Base-by-base conservation (phyloP, 1,139 yeast species). In the Pneumocystis sp. region DNA sequence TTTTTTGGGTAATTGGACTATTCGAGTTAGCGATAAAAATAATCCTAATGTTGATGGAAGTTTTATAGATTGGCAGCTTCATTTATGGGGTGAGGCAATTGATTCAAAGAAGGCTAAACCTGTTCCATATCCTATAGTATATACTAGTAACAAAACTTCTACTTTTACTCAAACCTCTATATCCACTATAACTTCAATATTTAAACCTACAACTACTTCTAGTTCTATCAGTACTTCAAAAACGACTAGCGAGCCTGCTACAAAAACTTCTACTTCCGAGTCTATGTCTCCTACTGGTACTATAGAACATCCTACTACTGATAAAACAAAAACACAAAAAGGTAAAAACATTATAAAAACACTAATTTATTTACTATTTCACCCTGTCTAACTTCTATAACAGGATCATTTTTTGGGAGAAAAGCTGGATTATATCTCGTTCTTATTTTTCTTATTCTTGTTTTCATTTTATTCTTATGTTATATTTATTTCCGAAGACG, bases 1-100 rank as follows among this genome's bases (percentile, higher is more conserved):
- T 0, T 95, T 95, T 1, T 75, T 76, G 42, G 99, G 99, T 12
- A 84, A 83, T 19, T 95, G 98, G 98, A 83, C 77, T 45, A 73
- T 93, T 35, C 83, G 81, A 70, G 91, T 91, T 0, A 76, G 77
- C 67, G 83, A 83, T 65, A 73, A 73, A 10, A 76, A 75, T 34
- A 76, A 75, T 50, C n/a, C 31, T 0, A 3, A 25, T 21, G 8
- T 50, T n/a, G 57, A 50, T 50, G 57, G 57, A 2, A 2, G 10
- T 7, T 7, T 44, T 44, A 19, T 17, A 6, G 31, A 44, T 44
- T 44, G 56, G 56, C 56, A 44, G n/a, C 29, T 44, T 44, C 56
- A 44, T 44, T 44, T 44, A 7, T 44, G 21, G 21, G 56, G 56
- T 17, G 56, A 44, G 29, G 21, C 56, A 19, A 10, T 12, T 44